phyloP scores from a whole-genome alignment of 2,329 filamentous ascomycete species.

The Colletotrichum acutatum region DNA sequence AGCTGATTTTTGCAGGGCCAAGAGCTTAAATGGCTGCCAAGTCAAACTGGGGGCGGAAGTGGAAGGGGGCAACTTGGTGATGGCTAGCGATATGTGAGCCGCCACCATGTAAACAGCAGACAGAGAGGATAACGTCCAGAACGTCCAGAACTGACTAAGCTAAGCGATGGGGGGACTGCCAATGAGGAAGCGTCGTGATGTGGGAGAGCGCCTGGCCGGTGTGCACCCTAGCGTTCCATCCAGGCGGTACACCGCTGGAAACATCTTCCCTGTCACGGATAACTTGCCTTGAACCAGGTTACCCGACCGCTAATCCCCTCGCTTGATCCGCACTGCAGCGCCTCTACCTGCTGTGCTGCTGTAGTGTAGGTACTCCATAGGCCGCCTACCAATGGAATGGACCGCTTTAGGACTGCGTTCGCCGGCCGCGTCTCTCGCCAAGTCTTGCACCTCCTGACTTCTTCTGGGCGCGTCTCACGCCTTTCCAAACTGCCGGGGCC shows the following conservation, averaged over 20 bases:
- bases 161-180: neutral
- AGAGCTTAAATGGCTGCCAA: constrained; percentile 31
- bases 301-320: neutral
- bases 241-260: constrained; percentile 17
- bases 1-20: constrained; percentile 36
- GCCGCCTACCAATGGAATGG: neutral
- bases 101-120: neutral
- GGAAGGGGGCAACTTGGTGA: neutral
- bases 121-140: neutral
- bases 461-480: constrained; percentile 29
- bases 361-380: neutral
- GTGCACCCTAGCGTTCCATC: constrained; percentile 12
- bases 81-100: neutral
- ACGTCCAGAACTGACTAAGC: neutral
- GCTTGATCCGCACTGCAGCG: neutral
- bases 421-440: constrained; percentile 22
- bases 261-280: constrained; percentile 3
- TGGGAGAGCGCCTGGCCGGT: constrained; percentile 7
- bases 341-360: constrained; percentile 12
- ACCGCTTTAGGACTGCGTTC: neutral
- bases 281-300: neutral
- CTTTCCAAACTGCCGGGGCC: constrained; percentile 8
- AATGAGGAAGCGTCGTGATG: neutral
- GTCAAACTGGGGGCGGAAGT: constrained; percentile 20
- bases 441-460: constrained; percentile 30